Evolutionary conservation across 306 rosid species (phyloP).

Genomic region (Macrotyloma uniflorum): DNA sequence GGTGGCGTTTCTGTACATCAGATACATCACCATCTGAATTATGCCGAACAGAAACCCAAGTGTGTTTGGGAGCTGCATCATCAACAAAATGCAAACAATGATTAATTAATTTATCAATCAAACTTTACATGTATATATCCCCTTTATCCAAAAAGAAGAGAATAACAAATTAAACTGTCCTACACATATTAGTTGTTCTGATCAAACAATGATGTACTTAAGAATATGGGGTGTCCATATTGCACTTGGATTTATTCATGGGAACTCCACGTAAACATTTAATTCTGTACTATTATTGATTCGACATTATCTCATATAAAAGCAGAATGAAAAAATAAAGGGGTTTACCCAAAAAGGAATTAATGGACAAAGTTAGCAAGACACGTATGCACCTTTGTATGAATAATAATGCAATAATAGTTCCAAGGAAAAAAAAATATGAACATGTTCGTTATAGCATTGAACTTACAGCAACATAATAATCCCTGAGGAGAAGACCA

Average conservation of each 20-base stretch:
- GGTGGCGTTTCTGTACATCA: conserved; percentile 66
- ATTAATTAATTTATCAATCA: neutral
- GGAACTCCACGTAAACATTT: conserved; percentile 31
- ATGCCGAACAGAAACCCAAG: conserved; percentile 85
- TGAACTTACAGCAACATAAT: conserved; percentile 78
- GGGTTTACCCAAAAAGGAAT: neutral
- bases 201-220: conserved; percentile 21
- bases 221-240: conserved; percentile 42
- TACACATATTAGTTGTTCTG: conserved; percentile 2
- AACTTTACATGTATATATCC: neutral
- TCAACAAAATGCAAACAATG: conserved; percentile 15
- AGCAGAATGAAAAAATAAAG: conserved; percentile 24
- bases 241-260: conserved; percentile 29
- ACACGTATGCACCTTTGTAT: neutral
- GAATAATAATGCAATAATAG: neutral
- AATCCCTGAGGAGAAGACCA: conserved; percentile 80
- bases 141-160: conserved; percentile 24
- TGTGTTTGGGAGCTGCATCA: conserved; percentile 75
- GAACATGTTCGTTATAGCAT: neutral
- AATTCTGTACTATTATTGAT: conserved; percentile 10
- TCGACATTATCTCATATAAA: conserved; percentile 23
- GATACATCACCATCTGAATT: conserved; percentile 76
- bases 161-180: neutral
- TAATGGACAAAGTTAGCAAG: neutral
- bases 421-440: neutral